These are phyloP conservation scores for Diaporthe sp. DNA, from an alignment of 2,329 filamentous ascomycete species.

Conservation along the genomic window DNA sequence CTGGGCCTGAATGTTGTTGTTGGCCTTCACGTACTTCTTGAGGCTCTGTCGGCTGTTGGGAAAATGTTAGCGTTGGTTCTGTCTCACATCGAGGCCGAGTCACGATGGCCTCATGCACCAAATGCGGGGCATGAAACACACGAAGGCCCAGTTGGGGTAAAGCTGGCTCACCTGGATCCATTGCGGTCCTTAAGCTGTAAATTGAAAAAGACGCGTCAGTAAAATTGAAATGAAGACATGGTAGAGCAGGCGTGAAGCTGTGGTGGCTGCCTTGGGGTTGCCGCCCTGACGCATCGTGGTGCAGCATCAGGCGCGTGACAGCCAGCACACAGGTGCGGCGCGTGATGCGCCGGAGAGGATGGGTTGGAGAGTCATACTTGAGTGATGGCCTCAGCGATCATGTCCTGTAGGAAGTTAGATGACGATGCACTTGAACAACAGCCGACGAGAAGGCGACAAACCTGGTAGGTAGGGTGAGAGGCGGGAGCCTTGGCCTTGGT, in stretches of 20 bases:
- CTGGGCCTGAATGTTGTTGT: constrained; percentile 62
- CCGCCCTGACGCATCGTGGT: constrained; percentile 2
- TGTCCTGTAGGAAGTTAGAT: constrained; percentile 65
- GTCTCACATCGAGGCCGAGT: constrained; percentile 33
- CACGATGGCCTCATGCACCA: constrained; percentile 41
- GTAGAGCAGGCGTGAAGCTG: not conserved
- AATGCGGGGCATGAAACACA: constrained; percentile 41
- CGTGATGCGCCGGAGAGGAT: constrained; percentile 55
- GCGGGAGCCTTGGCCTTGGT: constrained; percentile 64
- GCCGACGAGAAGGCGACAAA: constrained; percentile 53
- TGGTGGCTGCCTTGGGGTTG: constrained; percentile 16
- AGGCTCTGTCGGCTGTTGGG: constrained; percentile 66
- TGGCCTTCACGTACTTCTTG: constrained; percentile 73
- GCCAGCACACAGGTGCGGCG: constrained; percentile 39
- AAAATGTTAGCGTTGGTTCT: constrained; percentile 48
- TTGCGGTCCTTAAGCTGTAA: constrained; percentile 74
- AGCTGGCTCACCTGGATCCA: constrained; percentile 63
- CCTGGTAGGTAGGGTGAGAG: constrained; percentile 72
- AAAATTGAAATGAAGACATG: constrained; percentile 40
- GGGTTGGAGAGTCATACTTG: constrained; percentile 64
- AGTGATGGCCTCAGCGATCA: constrained; percentile 74
- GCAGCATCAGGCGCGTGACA: constrained; percentile 23
- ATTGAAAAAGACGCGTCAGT: constrained; percentile 57
- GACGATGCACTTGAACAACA: constrained; percentile 42
- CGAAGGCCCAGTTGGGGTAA: constrained; percentile 38